Conservation (phyloP, 805 yeast genomes). For the Candida qinlingensis region DNA sequence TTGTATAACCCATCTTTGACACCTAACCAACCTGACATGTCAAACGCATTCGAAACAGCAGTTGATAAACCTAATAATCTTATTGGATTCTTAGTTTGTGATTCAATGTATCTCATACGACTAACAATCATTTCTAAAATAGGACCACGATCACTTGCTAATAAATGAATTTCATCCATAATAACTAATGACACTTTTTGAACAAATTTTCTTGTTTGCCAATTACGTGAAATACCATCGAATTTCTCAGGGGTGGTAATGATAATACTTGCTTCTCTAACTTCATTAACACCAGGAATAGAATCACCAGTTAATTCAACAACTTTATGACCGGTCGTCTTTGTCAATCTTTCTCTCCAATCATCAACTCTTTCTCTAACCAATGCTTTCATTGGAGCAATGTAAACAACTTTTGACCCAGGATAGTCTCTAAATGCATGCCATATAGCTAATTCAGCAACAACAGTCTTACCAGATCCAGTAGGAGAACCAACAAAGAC, state of each 20-base stretch:
- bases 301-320: conserved; percentile 92
- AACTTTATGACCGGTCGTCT: conserved; percentile 85
- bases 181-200: conserved; percentile 81
- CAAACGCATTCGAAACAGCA: conserved; percentile 85
- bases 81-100: conserved; percentile 86
- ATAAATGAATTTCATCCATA: conserved; percentile 93
- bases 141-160: conserved; percentile 97
- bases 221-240: conserved; percentile 95
- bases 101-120: conserved; percentile 90
- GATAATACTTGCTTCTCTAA: conserved; percentile 74
- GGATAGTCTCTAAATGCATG: conserved; percentile 86
- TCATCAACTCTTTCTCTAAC: conserved; percentile 97
- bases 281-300: conserved; percentile 81
- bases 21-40: conserved; percentile 91
- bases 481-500: conserved; percentile 97
- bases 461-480: conserved; percentile 97
- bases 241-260: conserved; percentile 96
- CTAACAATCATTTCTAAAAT: conserved; percentile 94
- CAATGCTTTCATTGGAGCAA: conserved; percentile 89
- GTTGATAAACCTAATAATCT: conserved; percentile 89
- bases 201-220: conserved; percentile 81
- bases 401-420: conserved; percentile 84
- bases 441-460: conserved; percentile 96
- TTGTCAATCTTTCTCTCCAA: conserved; percentile 64
- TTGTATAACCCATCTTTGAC: conserved; percentile 92